Evolutionary conservation across 768 basidiomycete species (phyloP), one percentile per base, ranked within the genome.

Genomic region (Leccinum arenicola): DNA sequence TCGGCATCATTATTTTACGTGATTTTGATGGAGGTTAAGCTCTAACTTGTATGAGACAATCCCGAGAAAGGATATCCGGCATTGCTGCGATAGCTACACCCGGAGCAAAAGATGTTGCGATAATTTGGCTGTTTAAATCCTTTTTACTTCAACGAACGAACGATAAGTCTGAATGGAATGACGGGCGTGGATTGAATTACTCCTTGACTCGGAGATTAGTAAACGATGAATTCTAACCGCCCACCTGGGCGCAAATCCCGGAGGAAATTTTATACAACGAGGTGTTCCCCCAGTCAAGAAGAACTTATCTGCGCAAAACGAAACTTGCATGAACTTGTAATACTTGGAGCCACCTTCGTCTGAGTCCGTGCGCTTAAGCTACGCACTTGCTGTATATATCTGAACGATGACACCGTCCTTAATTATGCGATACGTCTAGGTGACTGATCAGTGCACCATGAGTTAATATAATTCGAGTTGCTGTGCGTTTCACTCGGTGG

Each of bases 321-420:
- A 17, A 48, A 23, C 19, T 14, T 14, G 38, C n/a, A 40, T 40
- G 25, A 38, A 54, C 47, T 17, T 55, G 33, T 35, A 35, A 35
- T 35, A 35, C 33, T 35, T 33, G 33, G 33, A 12, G 33, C 54
- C 53, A 59, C 38, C 43, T 56, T 54, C 49, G 50, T 64, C 63
- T 52, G 69, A 56, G 52, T 60, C 61, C 21, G 15, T 61, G 67
- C 69, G 69, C 57, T 54, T 54, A 60, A 70, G 56, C 60, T 14
- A 61, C 65, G 65, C 65, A 70, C 48, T 19, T 17, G 17, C 17
- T 8, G 17, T 40, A 17, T 40, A 40, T 53, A 38, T 62, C 61
- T 65, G 60, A 57, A 59, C 52, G 40, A 54, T 61, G 59, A 60
- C 61, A 64, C 52, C 50, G 50, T 59, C 61, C 35, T 62, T 66